phyloP scores from a whole-genome alignment of 2,329 filamentous ascomycete genomes.

The Alternaria hordeiaustralica region DNA sequence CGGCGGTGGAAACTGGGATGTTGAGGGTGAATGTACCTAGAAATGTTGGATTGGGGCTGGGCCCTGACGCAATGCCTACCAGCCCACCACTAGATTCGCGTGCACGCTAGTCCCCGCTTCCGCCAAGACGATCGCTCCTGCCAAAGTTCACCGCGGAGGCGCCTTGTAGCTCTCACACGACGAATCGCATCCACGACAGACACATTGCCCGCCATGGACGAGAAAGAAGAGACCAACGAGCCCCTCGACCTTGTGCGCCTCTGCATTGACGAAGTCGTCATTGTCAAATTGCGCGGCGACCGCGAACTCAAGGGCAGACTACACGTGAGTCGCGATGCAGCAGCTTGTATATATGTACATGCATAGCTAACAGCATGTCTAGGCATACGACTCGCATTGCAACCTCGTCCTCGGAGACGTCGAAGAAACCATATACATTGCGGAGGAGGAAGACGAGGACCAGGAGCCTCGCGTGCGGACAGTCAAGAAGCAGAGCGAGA shows the following conservation, averaged over 20 bases:
- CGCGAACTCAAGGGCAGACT: constrained; percentile 93
- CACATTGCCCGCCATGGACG: constrained; percentile 70
- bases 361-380: constrained; percentile 12
- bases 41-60: constrained; percentile 6
- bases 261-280: constrained; percentile 92
- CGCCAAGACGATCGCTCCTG: constrained; percentile 23
- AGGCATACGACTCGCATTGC: constrained; percentile 99
- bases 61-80: constrained; percentile 26
- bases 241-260: constrained; percentile 95
- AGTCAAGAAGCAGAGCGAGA: constrained; percentile 95
- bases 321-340: constrained; percentile 66
- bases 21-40: constrained; percentile 8
- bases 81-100: constrained; percentile 9
- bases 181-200: constrained; percentile 6
- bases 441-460: constrained; percentile 86
- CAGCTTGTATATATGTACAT: neutral
- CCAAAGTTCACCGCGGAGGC: constrained; percentile 24
- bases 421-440: constrained; percentile 93
- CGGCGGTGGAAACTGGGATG: neutral
- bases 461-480: constrained; percentile 67
- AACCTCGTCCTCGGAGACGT: constrained; percentile 96
- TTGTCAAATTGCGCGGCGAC: constrained; percentile 95
- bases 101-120: constrained; percentile 16
- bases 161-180: constrained; percentile 12
- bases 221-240: constrained; percentile 80